phyloP scores from a whole-genome alignment of 805 yeast species.

The Candida odintsovae region DNA sequence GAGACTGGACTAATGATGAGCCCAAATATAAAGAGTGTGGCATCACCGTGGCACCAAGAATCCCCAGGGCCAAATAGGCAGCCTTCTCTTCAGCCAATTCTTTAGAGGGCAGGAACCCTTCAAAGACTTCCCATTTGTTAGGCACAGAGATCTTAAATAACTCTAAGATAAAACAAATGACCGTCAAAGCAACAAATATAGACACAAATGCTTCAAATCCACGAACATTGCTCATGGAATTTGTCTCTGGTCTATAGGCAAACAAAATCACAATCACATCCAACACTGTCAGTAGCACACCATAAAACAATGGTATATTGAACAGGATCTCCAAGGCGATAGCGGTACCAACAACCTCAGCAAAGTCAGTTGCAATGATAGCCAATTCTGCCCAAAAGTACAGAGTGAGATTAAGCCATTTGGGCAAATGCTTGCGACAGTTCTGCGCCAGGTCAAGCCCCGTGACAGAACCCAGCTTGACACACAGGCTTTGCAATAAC shows the following conservation, averaged over 20 bases:
- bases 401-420: constrained; percentile 49
- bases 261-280: constrained; percentile 76
- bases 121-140: constrained; percentile 43
- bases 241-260: constrained; percentile 72
- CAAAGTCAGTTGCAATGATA: constrained; percentile 87
- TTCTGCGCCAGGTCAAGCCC: constrained; percentile 76
- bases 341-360: constrained; percentile 93
- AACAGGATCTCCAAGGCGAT: constrained; percentile 75
- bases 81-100: constrained; percentile 61
- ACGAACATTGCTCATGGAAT: constrained; percentile 68
- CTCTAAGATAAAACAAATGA: constrained; percentile 68
- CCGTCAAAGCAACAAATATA: constrained; percentile 64
- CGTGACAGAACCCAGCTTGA: constrained; percentile 73
- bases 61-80: constrained; percentile 71
- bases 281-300: constrained; percentile 72
- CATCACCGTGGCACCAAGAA: constrained; percentile 93
- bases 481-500: constrained; percentile 62
- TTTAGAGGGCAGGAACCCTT: constrained; percentile 69
- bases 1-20: constrained; percentile 81
- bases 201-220: constrained; percentile 75
- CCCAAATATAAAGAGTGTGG: constrained; percentile 86
- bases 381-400: constrained; percentile 79
- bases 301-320: constrained; percentile 64
- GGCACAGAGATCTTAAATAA: constrained; percentile 53
- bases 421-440: constrained; percentile 62